phyloP scores from a whole-genome alignment of 2,329 filamentous ascomycete species.

The Colletotrichum horii region DNA sequence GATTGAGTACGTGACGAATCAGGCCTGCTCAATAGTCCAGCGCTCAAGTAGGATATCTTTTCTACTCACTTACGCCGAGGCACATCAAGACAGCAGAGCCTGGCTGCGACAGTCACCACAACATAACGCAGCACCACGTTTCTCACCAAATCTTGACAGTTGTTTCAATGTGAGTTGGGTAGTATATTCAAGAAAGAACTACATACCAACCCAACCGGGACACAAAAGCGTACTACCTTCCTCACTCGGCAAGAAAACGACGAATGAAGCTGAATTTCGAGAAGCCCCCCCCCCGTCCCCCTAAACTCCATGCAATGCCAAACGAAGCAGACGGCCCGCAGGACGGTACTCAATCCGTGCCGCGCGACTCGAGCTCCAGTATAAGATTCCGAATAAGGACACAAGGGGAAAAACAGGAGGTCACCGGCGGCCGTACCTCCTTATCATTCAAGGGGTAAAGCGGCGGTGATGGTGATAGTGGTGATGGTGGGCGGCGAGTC shows the following conservation, averaged over 20 bases:
- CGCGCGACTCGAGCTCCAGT: background rate
- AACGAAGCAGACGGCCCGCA: background rate
- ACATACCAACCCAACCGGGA: background rate
- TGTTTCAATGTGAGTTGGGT: background rate
- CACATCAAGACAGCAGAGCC: no score
- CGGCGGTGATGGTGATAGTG: no score
- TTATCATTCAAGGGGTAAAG: no score
- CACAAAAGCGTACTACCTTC: background rate
- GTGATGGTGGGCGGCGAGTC: background rate
- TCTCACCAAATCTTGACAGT: background rate
- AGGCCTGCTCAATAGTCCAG: no score
- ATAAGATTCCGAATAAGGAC: background rate
- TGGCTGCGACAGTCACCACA: no score
- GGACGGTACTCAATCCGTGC: background rate
- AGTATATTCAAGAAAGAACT: background rate
- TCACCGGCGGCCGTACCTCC: background rate
- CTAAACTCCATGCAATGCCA: constrained; percentile 22
- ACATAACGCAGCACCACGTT: no score
- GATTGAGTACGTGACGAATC: no score
- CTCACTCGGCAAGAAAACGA: background rate
- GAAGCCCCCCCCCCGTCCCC: background rate
- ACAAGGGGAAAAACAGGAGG: background rate
- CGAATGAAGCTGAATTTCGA: background rate
- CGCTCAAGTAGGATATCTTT: no score
- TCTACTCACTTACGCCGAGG: no score